A percentile compares a stretch with the other conserved stretches of the same genome.
Evolutionary conservation across 2,329 filamentous ascomycete genomes (phyloP).

Genomic region (Fusarium siculi): DNA sequence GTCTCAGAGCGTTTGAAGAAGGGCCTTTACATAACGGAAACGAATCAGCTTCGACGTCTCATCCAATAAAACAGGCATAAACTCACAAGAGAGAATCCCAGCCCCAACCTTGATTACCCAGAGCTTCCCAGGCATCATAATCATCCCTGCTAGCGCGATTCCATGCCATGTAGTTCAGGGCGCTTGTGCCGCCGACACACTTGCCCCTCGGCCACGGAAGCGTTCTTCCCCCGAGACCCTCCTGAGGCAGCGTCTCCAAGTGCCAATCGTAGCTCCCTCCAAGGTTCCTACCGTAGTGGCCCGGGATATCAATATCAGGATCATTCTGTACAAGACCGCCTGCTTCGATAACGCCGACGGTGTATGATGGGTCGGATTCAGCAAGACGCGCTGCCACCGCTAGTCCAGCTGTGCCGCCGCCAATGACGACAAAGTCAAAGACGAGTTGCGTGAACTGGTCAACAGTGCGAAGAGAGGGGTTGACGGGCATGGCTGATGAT

Average conservation of each 20-base stretch:
- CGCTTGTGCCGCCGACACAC: slow-evolving; percentile 71
- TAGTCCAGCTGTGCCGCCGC: slow-evolving; percentile 66
- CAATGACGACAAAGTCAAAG: slow-evolving; percentile 57
- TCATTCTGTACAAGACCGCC: slow-evolving; percentile 43
- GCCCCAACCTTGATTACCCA: slow-evolving; percentile 69
- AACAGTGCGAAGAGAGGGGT: background rate
- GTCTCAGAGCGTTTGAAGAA: slow-evolving; percentile 63
- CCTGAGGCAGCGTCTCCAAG: slow-evolving; percentile 53
- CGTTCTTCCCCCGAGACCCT: slow-evolving; percentile 51
- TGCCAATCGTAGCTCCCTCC: slow-evolving; percentile 55
- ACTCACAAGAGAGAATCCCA: slow-evolving; percentile 57
- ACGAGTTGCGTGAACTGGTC: slow-evolving; percentile 39
- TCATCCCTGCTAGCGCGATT: slow-evolving; percentile 59
- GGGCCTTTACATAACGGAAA: slow-evolving; percentile 47
- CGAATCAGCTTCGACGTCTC: background rate
- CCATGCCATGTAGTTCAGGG: slow-evolving; percentile 69
- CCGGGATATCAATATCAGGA: slow-evolving; percentile 53
- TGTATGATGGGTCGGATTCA: slow-evolving; percentile 49
- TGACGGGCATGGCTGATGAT: slow-evolving; percentile 12
- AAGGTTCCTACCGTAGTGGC: slow-evolving; percentile 49
- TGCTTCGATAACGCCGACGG: slow-evolving; percentile 48
- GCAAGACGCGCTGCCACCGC: slow-evolving; percentile 60
- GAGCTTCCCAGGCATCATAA: slow-evolving; percentile 65
- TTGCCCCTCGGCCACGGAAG: slow-evolving; percentile 57
- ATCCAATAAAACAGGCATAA: background rate